phyloP scores from a whole-genome alignment of 139 green algal genomes.

The Deuterostichococcus epilithicus region DNA sequence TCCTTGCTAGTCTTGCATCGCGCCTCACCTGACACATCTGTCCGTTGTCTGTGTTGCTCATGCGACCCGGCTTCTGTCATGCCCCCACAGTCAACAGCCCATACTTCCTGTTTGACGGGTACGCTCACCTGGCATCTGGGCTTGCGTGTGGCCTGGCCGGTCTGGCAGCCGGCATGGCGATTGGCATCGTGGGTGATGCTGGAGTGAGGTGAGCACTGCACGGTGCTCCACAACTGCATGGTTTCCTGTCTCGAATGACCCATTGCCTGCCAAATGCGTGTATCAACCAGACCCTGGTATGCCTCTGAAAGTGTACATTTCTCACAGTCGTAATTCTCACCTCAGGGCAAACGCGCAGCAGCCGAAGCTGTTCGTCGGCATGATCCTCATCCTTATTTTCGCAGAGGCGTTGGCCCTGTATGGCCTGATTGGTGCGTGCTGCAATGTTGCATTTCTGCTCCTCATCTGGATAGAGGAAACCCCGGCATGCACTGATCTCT shows the following conservation, averaged over 20 bases:
- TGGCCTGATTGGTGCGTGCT: conserved; percentile 86
- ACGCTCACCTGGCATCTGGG: conserved; percentile 93
- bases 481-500: no score
- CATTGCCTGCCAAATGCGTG: background rate
- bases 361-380: conserved; percentile 99
- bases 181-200: conserved; percentile 98
- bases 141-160: conserved; percentile 92
- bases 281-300: no score
- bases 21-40: background rate
- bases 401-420: conserved; percentile 98
- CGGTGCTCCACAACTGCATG: background rate
- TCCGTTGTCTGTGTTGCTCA: background rate
- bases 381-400: conserved; percentile 99
- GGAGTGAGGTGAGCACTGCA: conserved; percentile 74
- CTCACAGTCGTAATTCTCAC: no score
- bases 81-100: conserved; percentile 64
- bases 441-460: background rate
- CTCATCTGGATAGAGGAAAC: no score
- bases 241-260: background rate
- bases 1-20: background rate
- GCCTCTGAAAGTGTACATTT: no score
- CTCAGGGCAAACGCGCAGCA: conserved; percentile 97
- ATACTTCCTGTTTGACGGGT: conserved; percentile 98
- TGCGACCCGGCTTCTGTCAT: background rate
- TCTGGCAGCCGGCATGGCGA: conserved; percentile 96